phyloP scores from a whole-genome alignment of 805 yeast species.

The Barnettozyma populi region DNA sequence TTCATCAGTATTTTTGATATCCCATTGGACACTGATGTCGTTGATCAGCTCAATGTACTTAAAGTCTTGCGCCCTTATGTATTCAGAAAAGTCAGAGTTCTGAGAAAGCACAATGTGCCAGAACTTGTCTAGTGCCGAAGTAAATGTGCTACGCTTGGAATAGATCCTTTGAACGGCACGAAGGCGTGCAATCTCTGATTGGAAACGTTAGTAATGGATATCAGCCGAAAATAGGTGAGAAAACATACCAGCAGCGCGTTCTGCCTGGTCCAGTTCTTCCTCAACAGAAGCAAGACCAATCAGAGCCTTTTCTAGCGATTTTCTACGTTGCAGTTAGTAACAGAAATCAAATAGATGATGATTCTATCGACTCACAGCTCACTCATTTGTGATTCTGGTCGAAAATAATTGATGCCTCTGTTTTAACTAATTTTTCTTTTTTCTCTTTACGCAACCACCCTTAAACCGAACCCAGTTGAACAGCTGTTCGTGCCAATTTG shows the following conservation, averaged over 20 bases:
- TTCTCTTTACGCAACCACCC: background rate
- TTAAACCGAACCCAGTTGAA: background rate
- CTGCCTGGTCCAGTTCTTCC: constrained; percentile 52
- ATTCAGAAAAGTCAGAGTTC: constrained; percentile 81
- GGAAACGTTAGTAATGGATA: background rate
- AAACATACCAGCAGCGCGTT: constrained; percentile 44
- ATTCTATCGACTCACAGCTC: constrained; percentile 4
- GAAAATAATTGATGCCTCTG: background rate
- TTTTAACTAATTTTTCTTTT: too few relatives aligned
- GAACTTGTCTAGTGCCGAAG: constrained; percentile 59
- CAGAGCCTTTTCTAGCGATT: constrained; percentile 33
- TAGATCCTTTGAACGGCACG: constrained; percentile 52
- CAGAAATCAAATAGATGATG: background rate
- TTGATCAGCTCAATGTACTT: constrained; percentile 62
- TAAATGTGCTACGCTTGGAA: constrained; percentile 47
- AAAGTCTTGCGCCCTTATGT: constrained; percentile 68
- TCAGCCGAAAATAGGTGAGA: too few relatives aligned
- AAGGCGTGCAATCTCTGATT: constrained; percentile 41
- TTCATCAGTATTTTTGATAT: constrained; percentile 30
- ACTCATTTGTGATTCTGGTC: background rate
- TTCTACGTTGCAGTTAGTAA: background rate
- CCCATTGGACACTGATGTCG: constrained; percentile 58
- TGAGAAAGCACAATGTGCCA: constrained; percentile 87
- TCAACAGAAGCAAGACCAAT: constrained; percentile 53
- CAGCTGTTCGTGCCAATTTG: background rate